Percentiles rank a stretch among this genome's conserved stretches.
Conservation (phyloP, 1,284 basidiomycete genomes). For the Bjerkandera adusta region DNA sequence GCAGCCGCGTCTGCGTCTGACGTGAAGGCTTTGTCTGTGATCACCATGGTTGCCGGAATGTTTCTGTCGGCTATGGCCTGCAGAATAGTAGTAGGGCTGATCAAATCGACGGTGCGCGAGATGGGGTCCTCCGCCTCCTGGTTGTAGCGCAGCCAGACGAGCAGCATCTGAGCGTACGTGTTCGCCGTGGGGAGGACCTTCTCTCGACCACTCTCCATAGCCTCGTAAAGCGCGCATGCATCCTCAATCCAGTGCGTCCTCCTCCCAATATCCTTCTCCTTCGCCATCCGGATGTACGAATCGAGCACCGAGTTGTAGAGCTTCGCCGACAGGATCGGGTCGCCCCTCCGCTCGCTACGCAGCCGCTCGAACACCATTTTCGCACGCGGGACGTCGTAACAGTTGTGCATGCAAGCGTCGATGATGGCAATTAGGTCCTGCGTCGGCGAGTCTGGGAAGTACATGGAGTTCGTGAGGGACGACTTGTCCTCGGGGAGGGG, state of each 20-base stretch:
- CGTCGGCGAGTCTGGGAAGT: slow-evolving; percentile 62
- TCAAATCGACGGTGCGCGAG: slow-evolving; percentile 21
- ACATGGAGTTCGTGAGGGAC: slow-evolving; percentile 44
- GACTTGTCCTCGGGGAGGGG: slow-evolving; percentile 50
- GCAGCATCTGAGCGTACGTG: slow-evolving; percentile 69
- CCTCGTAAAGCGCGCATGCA: slow-evolving; percentile 54
- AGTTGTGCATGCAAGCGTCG: slow-evolving; percentile 73
- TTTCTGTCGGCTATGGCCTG: slow-evolving; percentile 45
- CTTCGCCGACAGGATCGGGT: slow-evolving; percentile 37
- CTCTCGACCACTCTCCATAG: slow-evolving; percentile 44
- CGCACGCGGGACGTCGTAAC: slow-evolving; percentile 72
- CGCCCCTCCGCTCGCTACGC: slow-evolving; percentile 32
- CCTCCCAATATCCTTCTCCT: slow-evolving; percentile 39
- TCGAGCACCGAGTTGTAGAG: slow-evolving; percentile 58
- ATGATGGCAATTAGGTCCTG: slow-evolving; percentile 74
- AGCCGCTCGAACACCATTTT: slow-evolving; percentile 64
- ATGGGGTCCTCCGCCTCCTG: slow-evolving; percentile 30
- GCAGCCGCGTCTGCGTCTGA: slow-evolving; percentile 52
- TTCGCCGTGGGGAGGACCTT: slow-evolving; percentile 25
- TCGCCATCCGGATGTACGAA: slow-evolving; percentile 61
- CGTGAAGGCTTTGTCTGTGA: slow-evolving; percentile 55
- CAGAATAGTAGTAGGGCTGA: slow-evolving; percentile 41
- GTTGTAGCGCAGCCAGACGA: slow-evolving; percentile 48
- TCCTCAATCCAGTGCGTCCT: slow-evolving; percentile 55
- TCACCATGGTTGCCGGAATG: slow-evolving; percentile 50